Percentiles rank a stretch among this genome's conserved stretches.
These are phyloP conservation scores for Phaeosphaeria sp. DNA, from an alignment of 2,329 filamentous ascomycete species.

Conservation along the genomic window DNA sequence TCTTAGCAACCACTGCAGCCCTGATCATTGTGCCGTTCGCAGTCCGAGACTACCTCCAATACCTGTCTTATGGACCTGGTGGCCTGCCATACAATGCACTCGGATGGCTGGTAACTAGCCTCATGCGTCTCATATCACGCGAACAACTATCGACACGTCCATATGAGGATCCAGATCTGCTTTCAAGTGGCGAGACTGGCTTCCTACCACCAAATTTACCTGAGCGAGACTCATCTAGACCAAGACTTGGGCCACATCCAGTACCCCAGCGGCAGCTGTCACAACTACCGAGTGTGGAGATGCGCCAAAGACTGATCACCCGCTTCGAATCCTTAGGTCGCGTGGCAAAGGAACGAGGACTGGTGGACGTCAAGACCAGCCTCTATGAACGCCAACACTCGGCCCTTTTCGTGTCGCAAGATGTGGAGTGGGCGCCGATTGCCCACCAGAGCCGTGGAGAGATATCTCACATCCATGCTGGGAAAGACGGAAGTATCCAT, in stretches of 20 bases:
- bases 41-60: not conserved
- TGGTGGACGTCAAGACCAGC: conserved; percentile 22
- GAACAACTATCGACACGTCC: conserved; percentile 40
- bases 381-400: conserved; percentile 21
- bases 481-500: conserved; percentile 25
- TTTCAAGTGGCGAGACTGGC: conserved; percentile 16
- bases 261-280: conserved; percentile 26
- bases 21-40: not conserved
- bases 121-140: conserved; percentile 41
- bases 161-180: conserved; percentile 24
- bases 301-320: conserved; percentile 10
- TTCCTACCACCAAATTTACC: conserved; percentile 21
- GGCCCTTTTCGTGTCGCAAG: conserved; percentile 22
- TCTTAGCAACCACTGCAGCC: not conserved
- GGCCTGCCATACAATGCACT: conserved; percentile 53
- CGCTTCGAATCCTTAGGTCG: not conserved
- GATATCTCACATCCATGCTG: conserved; percentile 25
- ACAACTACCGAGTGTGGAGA: conserved; percentile 22
- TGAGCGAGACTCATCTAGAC: conserved; percentile 16
- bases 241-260: conserved; percentile 22
- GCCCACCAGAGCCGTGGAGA: conserved; percentile 20
- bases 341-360: conserved; percentile 10
- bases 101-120: conserved; percentile 49
- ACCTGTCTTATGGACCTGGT: conserved; percentile 50
- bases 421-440: conserved; percentile 15